Conservation (phyloP, 176 grass and related monocot genomes). For the Eleusine indica region DNA sequence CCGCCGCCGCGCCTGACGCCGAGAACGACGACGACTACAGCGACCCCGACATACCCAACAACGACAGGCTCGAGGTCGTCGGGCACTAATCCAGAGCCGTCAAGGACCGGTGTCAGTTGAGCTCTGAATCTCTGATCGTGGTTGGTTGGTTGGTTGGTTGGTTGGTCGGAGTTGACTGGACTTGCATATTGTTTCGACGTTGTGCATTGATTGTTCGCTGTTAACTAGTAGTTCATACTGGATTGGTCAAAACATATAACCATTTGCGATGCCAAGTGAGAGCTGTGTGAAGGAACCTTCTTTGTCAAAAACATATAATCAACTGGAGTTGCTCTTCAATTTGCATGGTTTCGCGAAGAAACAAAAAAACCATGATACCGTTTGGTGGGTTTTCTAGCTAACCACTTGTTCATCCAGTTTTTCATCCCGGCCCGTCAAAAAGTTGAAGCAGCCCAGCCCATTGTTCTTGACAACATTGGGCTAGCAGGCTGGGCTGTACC, state of each 20-base stretch:
- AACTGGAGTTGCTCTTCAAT: neutral
- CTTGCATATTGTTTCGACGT: conserved; percentile 7
- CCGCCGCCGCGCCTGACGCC: conserved; percentile 21
- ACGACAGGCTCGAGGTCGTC: conserved; percentile 50
- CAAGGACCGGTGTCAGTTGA: neutral
- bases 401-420: no score
- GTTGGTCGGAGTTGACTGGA: neutral
- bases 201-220: conserved; percentile 14
- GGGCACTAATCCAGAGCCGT: conserved; percentile 49
- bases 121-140: neutral
- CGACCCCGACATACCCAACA: conserved; percentile 42
- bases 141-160: neutral
- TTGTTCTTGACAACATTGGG: neutral
- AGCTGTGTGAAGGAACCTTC: no score
- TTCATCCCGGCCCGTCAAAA: neutral
- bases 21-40: conserved; percentile 46
- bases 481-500: neutral
- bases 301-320: no score
- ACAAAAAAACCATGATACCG: no score
- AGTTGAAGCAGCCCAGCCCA: neutral
- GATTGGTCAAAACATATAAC: neutral
- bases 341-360: no score
- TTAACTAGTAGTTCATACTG: neutral
- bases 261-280: neutral
- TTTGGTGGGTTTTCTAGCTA: no score